Conservation (phyloP, 139 green algal genomes). For the Chlorella sp. region DNA sequence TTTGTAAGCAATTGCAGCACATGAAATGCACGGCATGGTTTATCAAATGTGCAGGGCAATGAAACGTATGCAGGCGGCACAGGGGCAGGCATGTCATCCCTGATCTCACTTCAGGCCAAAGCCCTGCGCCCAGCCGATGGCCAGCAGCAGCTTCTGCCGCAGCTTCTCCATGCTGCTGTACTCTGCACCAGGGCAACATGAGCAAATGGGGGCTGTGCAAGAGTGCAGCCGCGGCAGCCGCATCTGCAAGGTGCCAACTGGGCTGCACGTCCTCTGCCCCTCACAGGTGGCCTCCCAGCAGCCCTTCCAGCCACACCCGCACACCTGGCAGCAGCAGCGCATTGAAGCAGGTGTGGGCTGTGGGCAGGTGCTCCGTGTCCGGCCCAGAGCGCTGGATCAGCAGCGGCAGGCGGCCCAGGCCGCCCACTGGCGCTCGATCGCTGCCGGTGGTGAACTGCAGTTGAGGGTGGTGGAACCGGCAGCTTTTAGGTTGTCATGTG, state of each 20-base stretch:
- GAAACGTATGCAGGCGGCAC: no score
- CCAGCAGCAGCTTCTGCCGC: slow-evolving; percentile 36
- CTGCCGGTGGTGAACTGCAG: slow-evolving; percentile 53
- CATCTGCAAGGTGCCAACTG: no score
- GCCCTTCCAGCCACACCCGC: slow-evolving; percentile 60
- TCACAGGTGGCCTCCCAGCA: no score
- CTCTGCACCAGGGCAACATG: slow-evolving; percentile 29
- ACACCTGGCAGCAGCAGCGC: slow-evolving; percentile 64
- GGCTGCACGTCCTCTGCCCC: no score
- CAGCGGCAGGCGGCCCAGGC: slow-evolving; percentile 47
- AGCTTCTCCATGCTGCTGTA: slow-evolving; percentile 56
- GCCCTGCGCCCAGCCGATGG: slow-evolving; percentile 52
- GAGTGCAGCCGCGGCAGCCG: no score
- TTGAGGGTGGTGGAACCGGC: no score
- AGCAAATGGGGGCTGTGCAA: no score
- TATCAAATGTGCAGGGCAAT: background rate
- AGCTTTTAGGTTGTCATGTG: no score
- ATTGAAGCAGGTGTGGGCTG: slow-evolving; percentile 86
- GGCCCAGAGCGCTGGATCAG: slow-evolving; percentile 51
- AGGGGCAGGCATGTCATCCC: no score
- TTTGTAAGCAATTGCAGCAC: background rate
- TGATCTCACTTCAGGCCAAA: slow-evolving; percentile 54
- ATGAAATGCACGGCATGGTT: background rate
- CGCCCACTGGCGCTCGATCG: slow-evolving; percentile 55
- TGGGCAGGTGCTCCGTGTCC: slow-evolving; percentile 65